Evolutionary conservation across 192 early-diverging fungal species (phyloP), one percentile per base, ranked within the genome.

Genomic region (Ambispora gerdemannii): DNA sequence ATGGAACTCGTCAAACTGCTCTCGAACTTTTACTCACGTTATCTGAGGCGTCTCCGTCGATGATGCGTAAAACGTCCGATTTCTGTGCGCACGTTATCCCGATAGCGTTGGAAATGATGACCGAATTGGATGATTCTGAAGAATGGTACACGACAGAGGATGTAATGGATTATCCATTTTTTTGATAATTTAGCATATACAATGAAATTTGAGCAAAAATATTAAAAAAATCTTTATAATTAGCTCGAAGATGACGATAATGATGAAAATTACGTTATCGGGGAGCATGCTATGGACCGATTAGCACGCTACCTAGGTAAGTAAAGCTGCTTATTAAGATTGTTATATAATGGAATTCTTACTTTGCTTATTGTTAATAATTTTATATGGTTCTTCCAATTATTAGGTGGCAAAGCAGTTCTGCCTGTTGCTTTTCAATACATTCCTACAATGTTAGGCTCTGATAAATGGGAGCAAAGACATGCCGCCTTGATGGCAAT

Each of bases 261-360:
- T 69, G 95, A 95, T 38, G 90, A 90, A 69, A 87, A 93, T 74
- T 85, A 93, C 73, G 91, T 93, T 50, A 87, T 93, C 77, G 97
- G 89, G 67, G 94, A 95, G 80, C 93, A 95, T 82, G 90, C 93
- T n/a, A 81, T 99, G 86, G 97, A 99, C 79, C 89, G 97, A 49
- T 74, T 98, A 55, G 92, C 95, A 27, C 86, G 89, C 50, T 85
- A 89, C 53, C 74, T 94, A 67, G 82, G 80, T 67, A 63, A 80
- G 35, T 34, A 49, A 3, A 56, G 7, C 38, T 15, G 38, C 6
- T 43, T 43, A 10, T 43, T 43, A 10, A 43, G 38, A 43, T 43
- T 43, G 6, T 10, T 10, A 10, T 15, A 43, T 43, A 43, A 6
- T n/a, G n/a, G n/a, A n/a, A n/a, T n/a, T n/a, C 38, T 10, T 10